Base-by-base conservation (phyloP, 2,329 filamentous ascomycete species). In the Trichoderma polysporum region DNA sequence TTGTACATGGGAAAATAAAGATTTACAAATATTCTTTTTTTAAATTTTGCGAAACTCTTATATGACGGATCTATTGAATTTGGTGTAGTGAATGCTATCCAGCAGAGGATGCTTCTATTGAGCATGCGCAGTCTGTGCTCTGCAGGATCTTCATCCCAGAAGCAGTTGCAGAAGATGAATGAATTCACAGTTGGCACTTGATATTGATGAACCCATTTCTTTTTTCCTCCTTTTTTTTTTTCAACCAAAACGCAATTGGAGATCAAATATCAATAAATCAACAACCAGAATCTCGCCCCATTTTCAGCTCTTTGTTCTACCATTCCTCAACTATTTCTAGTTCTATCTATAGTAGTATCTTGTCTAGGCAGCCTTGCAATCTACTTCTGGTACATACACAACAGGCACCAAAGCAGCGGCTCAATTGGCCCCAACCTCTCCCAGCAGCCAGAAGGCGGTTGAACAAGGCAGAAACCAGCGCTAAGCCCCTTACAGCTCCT, bases 401-500 rank as follows among this genome's bases (percentile, higher is more conserved):
- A n/a, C 49, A 50, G 47, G 47, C 47, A 50, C 47, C 25, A 50
- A 50, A 25, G 12, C 45, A 22, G 19, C 25, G 33, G 9, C 33
- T 8, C 6, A n/a, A 35, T 35, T 35, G 33, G 33, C 25, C 41
- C 25, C 12, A 49, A 49, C 33, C 33, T 35, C 33, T 3, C n/a
- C n/a, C 33, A 35, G 33, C 33, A n/a, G 37, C 15, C 49, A 35
- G 33, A 66, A 66, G 63, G 63, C 63, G 63, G 63, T 31, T 66
- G 57, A 13, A n/a, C 29, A 56, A 41, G 65, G 65, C 65, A 67
- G 65, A 67, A 63, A 67, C 15, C 47, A 15, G 58, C 65, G 47
- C 65, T 67, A 63, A 31, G 8, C 65, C 58, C 15, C 15, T 67
- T 67, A 3, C 10, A 35, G 65, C 49, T 27, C 31, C 63, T 39